Evolutionary conservation across 2,329 filamentous ascomycete species (phyloP).

Genomic region (Colletotrichum filicis): DNA sequence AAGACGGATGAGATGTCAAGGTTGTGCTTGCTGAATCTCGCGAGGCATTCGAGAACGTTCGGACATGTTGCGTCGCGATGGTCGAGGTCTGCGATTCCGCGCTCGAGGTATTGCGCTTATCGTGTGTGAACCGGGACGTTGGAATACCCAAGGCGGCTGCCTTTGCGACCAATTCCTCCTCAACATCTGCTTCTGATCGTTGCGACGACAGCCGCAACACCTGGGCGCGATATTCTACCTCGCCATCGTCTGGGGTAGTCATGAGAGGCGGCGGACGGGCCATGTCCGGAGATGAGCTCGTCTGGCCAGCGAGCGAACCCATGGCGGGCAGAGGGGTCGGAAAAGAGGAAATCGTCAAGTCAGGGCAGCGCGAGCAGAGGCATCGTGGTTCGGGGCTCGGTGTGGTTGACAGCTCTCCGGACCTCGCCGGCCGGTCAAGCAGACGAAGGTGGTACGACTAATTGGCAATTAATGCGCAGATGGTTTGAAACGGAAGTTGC

Average conservation of each 20-base stretch:
- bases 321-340: slow-evolving; percentile 23
- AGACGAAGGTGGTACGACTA: slow-evolving; percentile 16
- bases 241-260: slow-evolving; percentile 49
- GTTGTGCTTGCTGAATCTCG: slow-evolving; percentile 51
- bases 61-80: slow-evolving; percentile 52
- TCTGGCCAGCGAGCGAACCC: slow-evolving; percentile 31
- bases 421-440: slow-evolving; percentile 22
- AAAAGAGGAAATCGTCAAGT: slow-evolving; percentile 15
- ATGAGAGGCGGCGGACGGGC: slow-evolving; percentile 1
- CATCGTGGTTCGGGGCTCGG: slow-evolving; percentile 28
- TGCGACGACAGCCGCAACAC: slow-evolving; percentile 50
- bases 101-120: slow-evolving; percentile 51
- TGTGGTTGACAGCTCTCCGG: slow-evolving; percentile 20
- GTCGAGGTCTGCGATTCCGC: slow-evolving; percentile 55
- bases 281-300: slow-evolving; percentile 27
- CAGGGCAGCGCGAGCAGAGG: slow-evolving; percentile 30
- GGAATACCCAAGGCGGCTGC: slow-evolving; percentile 50
- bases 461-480: slow-evolving; percentile 30
- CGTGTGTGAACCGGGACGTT: slow-evolving; percentile 41
- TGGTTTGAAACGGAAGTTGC: slow-evolving; percentile 29
- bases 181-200: slow-evolving; percentile 51
- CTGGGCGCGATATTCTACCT: slow-evolving; percentile 50
- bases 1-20: slow-evolving; percentile 56
- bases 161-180: slow-evolving; percentile 47
- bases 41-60: slow-evolving; percentile 56